A percentile compares a stretch with the other conserved stretches of the same genome.
Conservation (phyloP, 148 eudicot genomes). For the Hydrangea macrophylla region DNA sequence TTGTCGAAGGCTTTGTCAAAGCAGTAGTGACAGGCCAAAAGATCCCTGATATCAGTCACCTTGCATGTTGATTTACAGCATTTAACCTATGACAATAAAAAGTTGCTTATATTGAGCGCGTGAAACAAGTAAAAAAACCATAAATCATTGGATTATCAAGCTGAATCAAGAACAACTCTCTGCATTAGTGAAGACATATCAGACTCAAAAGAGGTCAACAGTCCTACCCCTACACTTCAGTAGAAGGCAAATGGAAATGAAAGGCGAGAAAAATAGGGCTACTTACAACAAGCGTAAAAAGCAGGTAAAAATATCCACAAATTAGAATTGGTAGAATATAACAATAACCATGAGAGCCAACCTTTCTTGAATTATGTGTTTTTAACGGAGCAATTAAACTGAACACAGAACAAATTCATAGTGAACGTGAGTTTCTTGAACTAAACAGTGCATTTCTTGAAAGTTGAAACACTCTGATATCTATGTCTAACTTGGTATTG, state of each 20-base stretch:
- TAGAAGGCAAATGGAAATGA: not conserved
- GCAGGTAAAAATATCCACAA: too few species aligned
- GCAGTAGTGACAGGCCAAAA: conserved; percentile 78
- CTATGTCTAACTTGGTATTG: too few species aligned
- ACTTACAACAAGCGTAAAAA: not conserved
- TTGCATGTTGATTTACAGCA: conserved; percentile 81
- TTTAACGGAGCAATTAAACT: too few species aligned
- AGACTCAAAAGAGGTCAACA: not conserved
- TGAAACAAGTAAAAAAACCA: not conserved
- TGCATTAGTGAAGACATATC: not conserved
- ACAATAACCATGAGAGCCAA: too few species aligned
- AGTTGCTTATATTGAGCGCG: conserved; percentile 1
- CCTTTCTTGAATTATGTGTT: too few species aligned
- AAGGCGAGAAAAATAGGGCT: not conserved
- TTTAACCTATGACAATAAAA: conserved; percentile 51
- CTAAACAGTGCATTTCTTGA: too few species aligned
- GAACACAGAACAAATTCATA: too few species aligned
- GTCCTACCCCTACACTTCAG: not conserved
- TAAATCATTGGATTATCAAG: not conserved
- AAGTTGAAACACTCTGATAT: too few species aligned
- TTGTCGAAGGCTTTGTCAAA: conserved; percentile 84
- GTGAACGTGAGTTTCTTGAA: too few species aligned
- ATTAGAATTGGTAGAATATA: too few species aligned
- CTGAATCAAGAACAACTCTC: not conserved
- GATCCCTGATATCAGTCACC: conserved; percentile 73